Base-by-base conservation (phyloP, 78 protist species). In the Trichosphaerium sp. region DNA sequence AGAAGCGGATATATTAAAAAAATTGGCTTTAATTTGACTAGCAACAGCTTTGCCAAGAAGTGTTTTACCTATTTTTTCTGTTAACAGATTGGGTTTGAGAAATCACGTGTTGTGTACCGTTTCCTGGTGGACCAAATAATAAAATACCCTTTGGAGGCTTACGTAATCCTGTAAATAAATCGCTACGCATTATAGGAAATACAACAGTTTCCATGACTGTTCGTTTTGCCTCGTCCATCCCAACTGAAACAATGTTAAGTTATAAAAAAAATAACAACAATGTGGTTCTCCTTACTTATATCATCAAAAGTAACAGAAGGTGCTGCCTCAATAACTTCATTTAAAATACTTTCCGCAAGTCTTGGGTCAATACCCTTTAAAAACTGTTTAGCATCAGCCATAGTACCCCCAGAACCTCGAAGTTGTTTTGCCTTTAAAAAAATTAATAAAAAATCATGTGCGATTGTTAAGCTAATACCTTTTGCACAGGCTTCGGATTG, bases 1-100 rank as follows among this genome's bases (percentile, higher is more conserved):
- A 1, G 90, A 88, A 11, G 99, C 96, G 14, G 82, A 65, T 42
- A 92, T 83, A 69, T 69, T 82, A 74, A 95, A 93, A 75, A 95
- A 95, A 10, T 89, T 93, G 4, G 97, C 92, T 11, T 74, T 65
- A 63, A 93, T 75, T 84, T 95, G 97, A 38, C 83, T 65, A 3
- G 98, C 98, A 26, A 88, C 95, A 0, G 96, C 97, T 78, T 89
- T 90, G 21, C 97, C 90, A 18, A 89, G 67, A 65, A 82, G 31
- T 56, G 88, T 82, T 51, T 79, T 79, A 34, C 90, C n/a, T n/a
- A n/a, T n/a, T n/a, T n/a, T n/a, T n/a, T n/a, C 21, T 44, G 21
- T 44, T 44, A n/a, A 18, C 18, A 44, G 21, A 44, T 44, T 44
- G 21, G 21, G 21, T 44, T 44, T 18, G 18, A 44, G 18, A n/a